Evolutionary conservation across 805 yeast genomes (phyloP), one percentile per base, ranked within the genome.

Genomic region (Ogataea zsoltii): DNA sequence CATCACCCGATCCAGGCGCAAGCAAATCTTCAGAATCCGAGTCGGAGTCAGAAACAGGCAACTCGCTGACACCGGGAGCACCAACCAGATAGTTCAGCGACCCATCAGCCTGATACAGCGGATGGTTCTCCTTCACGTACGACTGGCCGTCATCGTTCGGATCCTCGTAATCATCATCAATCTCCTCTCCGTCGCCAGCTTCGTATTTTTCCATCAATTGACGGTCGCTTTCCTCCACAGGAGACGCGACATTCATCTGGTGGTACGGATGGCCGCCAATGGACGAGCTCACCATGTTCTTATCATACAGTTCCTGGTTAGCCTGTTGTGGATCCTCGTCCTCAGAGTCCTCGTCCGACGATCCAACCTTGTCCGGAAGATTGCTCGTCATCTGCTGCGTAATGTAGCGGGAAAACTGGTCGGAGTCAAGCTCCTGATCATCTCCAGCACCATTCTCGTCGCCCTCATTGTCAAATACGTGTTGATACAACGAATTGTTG

Each of bases 141-240:
- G 88, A 82, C 58, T 79, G 80, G 0, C 92, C 92, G 57, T 85
- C 92, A 61, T 86, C 92, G 57, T 85, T 84, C 1, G 92, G 91
- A 59, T 85, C 91, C 55, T 79, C 80, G 56, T 85, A 84, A 49
- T 83, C 90, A 48, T 85, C 89, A 12, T 77, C 86, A 21, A 75
- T 77, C 23, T 71, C 74, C 11, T 41, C 44, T 11, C 60, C 65
- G 28, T 63, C 55, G 15, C 46, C 50, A 21, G 37, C 82, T 1
- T 83, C 80, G 57, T 75, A 79, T 0, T 87, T 88, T 53, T 82
- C 89, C 56, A 82, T 87, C 12, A 19, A 23, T 56, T 81, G 86
- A 49, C 75, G 74, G 55, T 81, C 80, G 42, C 80, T 85, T 44
- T 82, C 86, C 16, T 76, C 85, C 39, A 76, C 67, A 39, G 49